A percentile compares a stretch with the other conserved stretches of the same genome.
Evolutionary conservation across 129 eudicot species (phyloP).

Genomic region (sunflower (Helianthus annuus)): DNA sequence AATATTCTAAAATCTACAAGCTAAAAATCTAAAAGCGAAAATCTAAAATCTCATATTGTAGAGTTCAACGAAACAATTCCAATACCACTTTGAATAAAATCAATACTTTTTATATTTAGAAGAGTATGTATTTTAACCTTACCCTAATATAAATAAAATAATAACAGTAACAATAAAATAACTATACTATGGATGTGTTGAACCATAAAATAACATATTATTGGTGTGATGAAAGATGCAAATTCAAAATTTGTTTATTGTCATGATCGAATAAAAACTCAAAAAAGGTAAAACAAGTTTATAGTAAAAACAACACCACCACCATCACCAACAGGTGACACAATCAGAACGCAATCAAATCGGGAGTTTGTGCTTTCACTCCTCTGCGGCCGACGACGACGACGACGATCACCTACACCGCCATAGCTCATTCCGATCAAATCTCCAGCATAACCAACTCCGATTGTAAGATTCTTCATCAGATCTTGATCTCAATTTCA

Average conservation of each 20-base stretch:
- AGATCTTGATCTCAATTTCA: constrained; percentile 29
- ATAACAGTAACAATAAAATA: too few relatives aligned
- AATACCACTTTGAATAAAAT: too few relatives aligned
- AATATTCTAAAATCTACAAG: too few relatives aligned
- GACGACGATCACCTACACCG: constrained; percentile 20
- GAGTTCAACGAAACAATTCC: too few relatives aligned
- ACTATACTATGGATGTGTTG: too few relatives aligned
- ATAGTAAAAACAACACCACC: not conserved
- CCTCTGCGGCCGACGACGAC: constrained; percentile 31
- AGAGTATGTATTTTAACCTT: too few relatives aligned
- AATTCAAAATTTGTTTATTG: not conserved
- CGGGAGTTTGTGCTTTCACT: constrained; percentile 37
- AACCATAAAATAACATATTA: too few relatives aligned
- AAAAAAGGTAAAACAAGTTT: not conserved
- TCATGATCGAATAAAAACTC: not conserved
- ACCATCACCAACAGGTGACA: constrained; percentile 28
- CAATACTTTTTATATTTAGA: too few relatives aligned
- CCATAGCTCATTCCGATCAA: constrained; percentile 24
- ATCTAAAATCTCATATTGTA: too few relatives aligned
- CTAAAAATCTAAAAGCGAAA: too few relatives aligned
- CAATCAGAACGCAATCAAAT: constrained; percentile 36
- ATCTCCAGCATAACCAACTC: constrained; percentile 25
- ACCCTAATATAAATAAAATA: too few relatives aligned
- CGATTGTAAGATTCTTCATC: constrained; percentile 32
- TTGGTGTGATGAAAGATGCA: not conserved